A percentile compares a stretch with the other conserved stretches of the same genome.
Conservation (phyloP, 768 basidiomycete genomes). For the Collybia sp. region DNA sequence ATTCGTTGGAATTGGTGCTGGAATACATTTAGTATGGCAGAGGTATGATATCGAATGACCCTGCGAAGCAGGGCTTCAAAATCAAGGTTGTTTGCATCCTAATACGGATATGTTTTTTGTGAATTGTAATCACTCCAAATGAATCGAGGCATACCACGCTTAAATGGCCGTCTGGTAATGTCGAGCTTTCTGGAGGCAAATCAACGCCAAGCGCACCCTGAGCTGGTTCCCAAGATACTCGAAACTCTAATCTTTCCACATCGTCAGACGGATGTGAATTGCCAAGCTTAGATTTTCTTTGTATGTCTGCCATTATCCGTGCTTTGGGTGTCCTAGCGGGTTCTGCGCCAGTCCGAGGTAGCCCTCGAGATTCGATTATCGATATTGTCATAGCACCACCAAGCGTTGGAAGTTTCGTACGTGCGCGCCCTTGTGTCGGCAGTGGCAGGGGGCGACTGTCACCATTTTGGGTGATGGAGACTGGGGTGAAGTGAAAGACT, state of each 20-base stretch:
- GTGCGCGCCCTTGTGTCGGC: slow-evolving; percentile 23
- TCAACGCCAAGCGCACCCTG: slow-evolving; percentile 59
- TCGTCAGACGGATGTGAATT: slow-evolving; percentile 61
- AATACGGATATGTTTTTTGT: not conserved
- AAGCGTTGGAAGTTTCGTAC: slow-evolving; percentile 46
- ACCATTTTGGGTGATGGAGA: slow-evolving; percentile 15
- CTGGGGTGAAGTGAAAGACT: slow-evolving; percentile 13
- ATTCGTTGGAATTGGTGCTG: slow-evolving; percentile 48
- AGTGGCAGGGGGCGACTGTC: slow-evolving; percentile 17
- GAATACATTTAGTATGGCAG: slow-evolving; percentile 54
- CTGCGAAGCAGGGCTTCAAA: slow-evolving; percentile 64
- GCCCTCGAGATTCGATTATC: slow-evolving; percentile 48
- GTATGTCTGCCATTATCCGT: slow-evolving; percentile 56
- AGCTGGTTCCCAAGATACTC: slow-evolving; percentile 77
- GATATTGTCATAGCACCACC: slow-evolving; percentile 76
- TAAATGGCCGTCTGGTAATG: slow-evolving; percentile 37
- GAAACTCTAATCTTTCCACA: slow-evolving; percentile 63
- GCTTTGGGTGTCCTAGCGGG: slow-evolving; percentile 51
- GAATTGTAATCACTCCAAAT: not conserved
- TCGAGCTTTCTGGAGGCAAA: slow-evolving; percentile 43
- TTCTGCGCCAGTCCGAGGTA: slow-evolving; percentile 31
- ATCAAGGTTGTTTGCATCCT: slow-evolving; percentile 69
- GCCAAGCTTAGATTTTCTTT: slow-evolving; percentile 59
- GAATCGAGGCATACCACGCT: slow-evolving; percentile 48
- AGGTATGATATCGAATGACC: slow-evolving; percentile 63